Conservation (phyloP, 129 eudicot genomes). For the Artemisia annua region DNA sequence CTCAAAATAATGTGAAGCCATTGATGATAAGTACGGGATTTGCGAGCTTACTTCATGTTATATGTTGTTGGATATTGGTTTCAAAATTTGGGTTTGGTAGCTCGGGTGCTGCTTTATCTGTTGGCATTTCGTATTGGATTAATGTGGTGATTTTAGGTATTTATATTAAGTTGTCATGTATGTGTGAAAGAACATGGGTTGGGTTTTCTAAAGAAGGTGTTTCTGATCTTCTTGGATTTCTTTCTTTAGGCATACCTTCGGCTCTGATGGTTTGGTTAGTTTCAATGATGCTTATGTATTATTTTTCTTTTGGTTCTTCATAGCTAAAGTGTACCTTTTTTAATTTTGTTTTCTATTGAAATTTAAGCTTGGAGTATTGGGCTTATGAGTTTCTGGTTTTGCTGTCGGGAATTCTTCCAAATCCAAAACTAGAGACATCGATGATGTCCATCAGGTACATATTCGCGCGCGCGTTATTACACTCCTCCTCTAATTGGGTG, state of each 20-base stretch:
- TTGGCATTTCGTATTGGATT: constrained; percentile 45
- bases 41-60: constrained; percentile 40
- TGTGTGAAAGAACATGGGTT: constrained; percentile 45
- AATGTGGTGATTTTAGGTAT: constrained; percentile 36
- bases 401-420: constrained; percentile 36
- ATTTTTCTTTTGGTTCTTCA: background rate
- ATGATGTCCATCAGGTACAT: constrained; percentile 46
- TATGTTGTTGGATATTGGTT: constrained; percentile 45
- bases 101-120: constrained; percentile 48
- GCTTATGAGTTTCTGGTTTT: constrained; percentile 38
- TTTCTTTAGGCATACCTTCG: constrained; percentile 47
- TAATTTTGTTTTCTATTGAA: constrained; percentile 3
- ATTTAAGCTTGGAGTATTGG: constrained; percentile 35
- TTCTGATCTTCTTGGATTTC: constrained; percentile 31
- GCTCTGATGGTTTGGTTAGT: constrained; percentile 60
- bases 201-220: constrained; percentile 46
- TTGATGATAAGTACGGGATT: constrained; percentile 41
- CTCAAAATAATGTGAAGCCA: constrained; percentile 41
- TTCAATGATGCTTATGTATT: background rate
- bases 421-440: constrained; percentile 38
- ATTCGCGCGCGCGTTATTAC: too few species aligned
- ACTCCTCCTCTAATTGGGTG: too few species aligned
- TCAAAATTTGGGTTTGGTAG: constrained; percentile 39
- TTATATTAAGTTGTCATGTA: constrained; percentile 41
- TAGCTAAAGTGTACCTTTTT: constrained; percentile 6